A percentile compares a stretch with the other conserved stretches of the same genome.
phyloP scores from a whole-genome alignment of 139 green algal species.

The Desmodesmus armatus region DNA sequence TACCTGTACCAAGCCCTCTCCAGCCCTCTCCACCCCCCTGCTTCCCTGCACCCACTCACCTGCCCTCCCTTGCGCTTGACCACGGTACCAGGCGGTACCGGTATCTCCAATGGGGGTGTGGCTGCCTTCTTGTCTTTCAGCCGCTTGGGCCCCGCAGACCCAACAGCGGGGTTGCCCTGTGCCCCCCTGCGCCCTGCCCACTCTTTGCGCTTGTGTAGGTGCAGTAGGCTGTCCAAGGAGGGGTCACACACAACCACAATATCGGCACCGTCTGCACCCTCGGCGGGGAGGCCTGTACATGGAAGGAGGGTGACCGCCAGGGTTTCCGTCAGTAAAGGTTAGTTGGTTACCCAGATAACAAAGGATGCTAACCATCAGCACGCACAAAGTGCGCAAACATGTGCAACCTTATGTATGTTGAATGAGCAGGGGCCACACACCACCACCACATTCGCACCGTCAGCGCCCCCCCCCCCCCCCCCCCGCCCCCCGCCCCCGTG shows the following conservation, averaged over 20 bases:
- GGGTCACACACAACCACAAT: slow-evolving; percentile 71
- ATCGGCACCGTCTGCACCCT: slow-evolving; percentile 73
- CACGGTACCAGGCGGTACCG: slow-evolving; percentile 79
- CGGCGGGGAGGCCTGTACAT: slow-evolving; percentile 69
- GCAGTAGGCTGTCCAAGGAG: slow-evolving; percentile 68
- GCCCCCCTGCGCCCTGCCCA: slow-evolving; percentile 52
- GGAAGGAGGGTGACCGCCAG: too few species aligned
- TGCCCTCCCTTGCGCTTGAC: slow-evolving; percentile 74
- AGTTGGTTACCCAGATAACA: too few species aligned
- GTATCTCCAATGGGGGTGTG: slow-evolving; percentile 63
- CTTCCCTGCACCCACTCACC: neutral
- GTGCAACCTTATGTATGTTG: too few species aligned
- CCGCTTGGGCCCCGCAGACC: slow-evolving; percentile 69
- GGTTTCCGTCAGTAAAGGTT: too few species aligned
- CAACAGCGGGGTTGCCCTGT: slow-evolving; percentile 73
- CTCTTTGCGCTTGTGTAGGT: slow-evolving; percentile 69
- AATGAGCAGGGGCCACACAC: too few species aligned
- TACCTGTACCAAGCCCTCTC: neutral
- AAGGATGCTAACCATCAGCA: too few species aligned
- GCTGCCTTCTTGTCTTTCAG: slow-evolving; percentile 52
- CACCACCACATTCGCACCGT: too few species aligned
- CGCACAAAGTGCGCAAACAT: too few species aligned
- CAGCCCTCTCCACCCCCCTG: neutral
- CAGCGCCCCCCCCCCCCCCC: too few species aligned
- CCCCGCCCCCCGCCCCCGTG: too few species aligned